Evolutionary conservation across 2,329 filamentous ascomycete genomes (phyloP), one percentile per base, ranked within the genome.

Genomic region (Myriosclerotinia duriaeana): DNA sequence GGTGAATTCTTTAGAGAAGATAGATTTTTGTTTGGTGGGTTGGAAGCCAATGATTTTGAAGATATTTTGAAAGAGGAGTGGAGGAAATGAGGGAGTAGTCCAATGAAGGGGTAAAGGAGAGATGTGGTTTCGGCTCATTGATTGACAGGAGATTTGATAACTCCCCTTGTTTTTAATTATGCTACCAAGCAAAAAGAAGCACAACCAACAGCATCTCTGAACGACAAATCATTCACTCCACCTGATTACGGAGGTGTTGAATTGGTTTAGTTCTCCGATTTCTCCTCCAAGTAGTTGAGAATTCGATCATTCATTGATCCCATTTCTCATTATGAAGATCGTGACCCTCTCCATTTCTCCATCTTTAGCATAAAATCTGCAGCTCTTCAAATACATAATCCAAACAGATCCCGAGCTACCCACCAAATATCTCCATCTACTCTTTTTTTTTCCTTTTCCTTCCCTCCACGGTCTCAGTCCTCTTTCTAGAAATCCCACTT

Each of bases 101-200:
- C 44, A 60, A 60, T 60, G 58, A 60, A 50, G 58, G 58, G 58
- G 30, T 26, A 50, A 60, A n/a, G 11, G 17, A 36, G 14, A 60
- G 30, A 38, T 11, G 15, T 22, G 8, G 20, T 38, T 34, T 60
- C 58, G 58, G 44, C 44, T 60, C 12, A 38, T 60, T 38, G 44
- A 60, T 26, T 11, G 58, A 60, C 46, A 60, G 58, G 56, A 60
- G 56, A 38, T 38, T 26, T 20, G 11, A 2, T 17, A 2, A 50
- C 34, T 50, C n/a, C 30, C 58, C 56, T 48, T 36, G 12, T n/a
- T 48, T 22, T 48, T 38, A n/a, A 50, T 20, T 5, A 36, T n/a
- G 14, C n/a, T 17, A 4, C 56, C 44, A 48, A 20, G 2, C 14
- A 56, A 9, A 22, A 14, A 44, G 22, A 44, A 30, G 26, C 38